Base-by-base conservation (phyloP, 441 rosid genomes). In the Flueggea neowawraea region DNA sequence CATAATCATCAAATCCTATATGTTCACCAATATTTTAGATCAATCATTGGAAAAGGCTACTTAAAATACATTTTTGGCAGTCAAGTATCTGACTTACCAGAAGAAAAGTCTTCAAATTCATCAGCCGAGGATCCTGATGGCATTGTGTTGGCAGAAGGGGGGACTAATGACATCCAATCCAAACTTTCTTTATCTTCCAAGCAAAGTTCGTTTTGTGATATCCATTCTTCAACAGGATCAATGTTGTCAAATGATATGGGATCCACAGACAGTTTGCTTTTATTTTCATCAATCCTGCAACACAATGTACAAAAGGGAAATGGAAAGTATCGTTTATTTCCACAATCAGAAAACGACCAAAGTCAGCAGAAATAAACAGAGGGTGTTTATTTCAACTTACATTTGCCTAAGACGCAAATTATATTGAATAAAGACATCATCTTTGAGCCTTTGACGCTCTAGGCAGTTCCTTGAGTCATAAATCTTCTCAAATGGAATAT, bases 1-100 rank as follows among this genome's bases (percentile, higher is more conserved):
- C 96, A 53, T 56, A 63, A 69, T 91, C 99, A 64, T 82, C 79
- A 45, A 95, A 95, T 15, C 94, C 97, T 95, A 90, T 77, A 71
- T 7, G 67, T 64, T 45, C 31, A 52, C 48, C 59, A 54, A 41
- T 31, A 62, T 11, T 10, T 17, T 44, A 43, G 48, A 15, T 66
- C 31, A 53, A 7, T 66, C 31, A 53, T 3, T 10, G 54, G n/a
- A 62, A 57, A 52, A 10, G 4, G 28, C 6, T 10, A 12, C 28
- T 11, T 3, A 16, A n/a, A 57, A 48, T 41, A 49, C 17, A 17
- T 45, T 62, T 16, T 45, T 12, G 10, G 62, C 49, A 17, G 47
- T 44, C 16, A 65, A 70, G 41, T 36, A 36, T 58, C 16, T 16
- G 43, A 67, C 63, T 68, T 85, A 90, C 97, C 97, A 73, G 83